phyloP scores from a whole-genome alignment of 805 yeast species.

The Ogataea salicorniae region DNA sequence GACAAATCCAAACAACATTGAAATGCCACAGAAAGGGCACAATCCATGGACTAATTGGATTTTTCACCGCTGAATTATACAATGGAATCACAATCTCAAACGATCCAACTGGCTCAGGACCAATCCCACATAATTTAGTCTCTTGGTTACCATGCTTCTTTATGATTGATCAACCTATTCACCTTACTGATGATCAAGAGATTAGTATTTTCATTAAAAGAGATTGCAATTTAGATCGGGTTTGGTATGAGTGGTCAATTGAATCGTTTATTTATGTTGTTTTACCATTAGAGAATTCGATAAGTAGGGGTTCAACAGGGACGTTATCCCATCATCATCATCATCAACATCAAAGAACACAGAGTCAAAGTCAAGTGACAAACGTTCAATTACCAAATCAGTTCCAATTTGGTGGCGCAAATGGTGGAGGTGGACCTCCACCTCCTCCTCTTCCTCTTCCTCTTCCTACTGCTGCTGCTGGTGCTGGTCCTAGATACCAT shows the following conservation, averaged over 20 bases:
- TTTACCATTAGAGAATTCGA: conserved; percentile 17
- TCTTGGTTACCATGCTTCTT: conserved; percentile 71
- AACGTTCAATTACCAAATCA: too few relatives aligned
- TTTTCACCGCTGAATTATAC: conserved; percentile 66
- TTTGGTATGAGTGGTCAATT: conserved; percentile 68
- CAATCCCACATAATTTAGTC: conserved; percentile 38
- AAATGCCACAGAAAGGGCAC: conserved; percentile 44
- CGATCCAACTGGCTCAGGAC: conserved; percentile 33
- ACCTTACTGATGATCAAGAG: conserved; percentile 49
- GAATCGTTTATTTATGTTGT: conserved; percentile 44
- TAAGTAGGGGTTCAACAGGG: conserved; percentile 11
- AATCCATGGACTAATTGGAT: conserved; percentile 73
- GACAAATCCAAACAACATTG: conserved; percentile 29
- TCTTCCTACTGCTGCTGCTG: too few relatives aligned
- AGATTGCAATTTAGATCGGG: conserved; percentile 33
- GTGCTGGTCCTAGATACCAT: neutral
- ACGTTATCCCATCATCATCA: conserved; percentile 4
- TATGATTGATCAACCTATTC: conserved; percentile 52
- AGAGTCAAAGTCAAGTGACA: neutral
- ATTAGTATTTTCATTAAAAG: conserved; percentile 49
- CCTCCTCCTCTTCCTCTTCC: too few relatives aligned
- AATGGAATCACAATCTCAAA: conserved; percentile 52
- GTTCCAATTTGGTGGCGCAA: too few relatives aligned
- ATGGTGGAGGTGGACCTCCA: too few relatives aligned
- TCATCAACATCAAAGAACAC: neutral